These are phyloP conservation scores for Sugiyamaella mastotermitis DNA, from an alignment of 805 yeast species.

Conservation along the genomic window DNA sequence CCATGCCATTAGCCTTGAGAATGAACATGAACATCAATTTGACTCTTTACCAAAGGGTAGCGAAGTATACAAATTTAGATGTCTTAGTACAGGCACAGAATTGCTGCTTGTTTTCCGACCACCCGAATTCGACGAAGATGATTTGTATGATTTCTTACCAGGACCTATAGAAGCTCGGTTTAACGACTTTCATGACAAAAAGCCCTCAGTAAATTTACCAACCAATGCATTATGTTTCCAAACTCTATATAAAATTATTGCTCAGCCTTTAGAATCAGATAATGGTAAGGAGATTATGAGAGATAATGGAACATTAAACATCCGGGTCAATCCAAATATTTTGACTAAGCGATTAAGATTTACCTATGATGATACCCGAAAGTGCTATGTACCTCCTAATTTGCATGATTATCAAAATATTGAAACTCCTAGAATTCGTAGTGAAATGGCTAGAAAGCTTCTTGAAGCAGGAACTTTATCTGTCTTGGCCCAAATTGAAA, in stretches of 20 bases:
- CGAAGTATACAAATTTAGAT: constrained; percentile 17
- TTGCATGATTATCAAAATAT: constrained; percentile 16
- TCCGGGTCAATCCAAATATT: constrained; percentile 51
- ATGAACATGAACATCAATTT: constrained; percentile 6
- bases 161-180: constrained; percentile 50
- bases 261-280: constrained; percentile 54
- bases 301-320: constrained; percentile 44
- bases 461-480: constrained; percentile 16
- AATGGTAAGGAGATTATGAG: constrained; percentile 52
- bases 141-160: constrained; percentile 42
- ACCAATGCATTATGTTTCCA: constrained; percentile 51
- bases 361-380: constrained; percentile 13
- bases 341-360: constrained; percentile 32
- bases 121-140: constrained; percentile 38
- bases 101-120: constrained; percentile 19
- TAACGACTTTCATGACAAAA: constrained; percentile 26
- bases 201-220: constrained; percentile 37
- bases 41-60: not conserved
- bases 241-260: constrained; percentile 56
- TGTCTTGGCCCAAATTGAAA: constrained; percentile 7
- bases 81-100: constrained; percentile 18
- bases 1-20: not conserved
- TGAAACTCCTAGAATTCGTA: constrained; percentile 13
- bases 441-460: constrained; percentile 13
- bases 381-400: constrained; percentile 20